Evolutionary conservation across 139 green algal species (phyloP).

Genomic region (Tetradesmus lagerheimii): DNA sequence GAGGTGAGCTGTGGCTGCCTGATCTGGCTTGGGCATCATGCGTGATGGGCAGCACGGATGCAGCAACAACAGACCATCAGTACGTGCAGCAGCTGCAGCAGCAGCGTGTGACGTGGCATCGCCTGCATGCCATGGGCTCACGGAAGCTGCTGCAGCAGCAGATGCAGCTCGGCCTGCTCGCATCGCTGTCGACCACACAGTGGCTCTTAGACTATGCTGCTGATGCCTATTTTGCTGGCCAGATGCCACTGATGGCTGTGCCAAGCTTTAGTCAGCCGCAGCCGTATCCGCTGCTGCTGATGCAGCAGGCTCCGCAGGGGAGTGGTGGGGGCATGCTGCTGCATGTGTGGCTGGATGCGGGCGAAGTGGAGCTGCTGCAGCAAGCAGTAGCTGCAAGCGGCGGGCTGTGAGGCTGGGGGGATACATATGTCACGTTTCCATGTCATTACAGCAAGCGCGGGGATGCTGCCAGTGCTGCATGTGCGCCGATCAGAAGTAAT

Average conservation of each 20-base stretch:
- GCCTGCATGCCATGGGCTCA: slow-evolving; percentile 41
- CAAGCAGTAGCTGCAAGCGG: neutral
- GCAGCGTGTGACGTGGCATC: slow-evolving; percentile 20
- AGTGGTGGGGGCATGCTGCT: slow-evolving; percentile 29
- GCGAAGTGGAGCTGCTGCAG: neutral
- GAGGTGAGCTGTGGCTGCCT: slow-evolving; percentile 29
- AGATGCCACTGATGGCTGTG: slow-evolving; percentile 30
- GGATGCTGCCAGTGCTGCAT: too few species aligned
- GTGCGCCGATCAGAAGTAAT: too few species aligned
- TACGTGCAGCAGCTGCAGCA: neutral
- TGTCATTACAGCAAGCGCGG: too few species aligned
- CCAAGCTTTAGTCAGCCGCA: slow-evolving; percentile 42
- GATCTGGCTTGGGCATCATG: slow-evolving; percentile 33
- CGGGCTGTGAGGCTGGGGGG: neutral
- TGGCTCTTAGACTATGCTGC: neutral
- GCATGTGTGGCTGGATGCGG: slow-evolving; percentile 34
- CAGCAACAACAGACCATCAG: neutral
- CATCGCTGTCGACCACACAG: slow-evolving; percentile 39
- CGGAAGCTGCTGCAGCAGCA: neutral
- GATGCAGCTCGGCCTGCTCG: slow-evolving; percentile 32
- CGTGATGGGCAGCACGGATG: neutral
- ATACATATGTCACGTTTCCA: too few species aligned
- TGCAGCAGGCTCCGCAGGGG: slow-evolving; percentile 17
- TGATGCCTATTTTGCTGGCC: slow-evolving; percentile 2
- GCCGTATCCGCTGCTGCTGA: slow-evolving; percentile 40